Conservation (phyloP, 1,139 yeast genomes). For the Suhomyces anneliseae region DNA sequence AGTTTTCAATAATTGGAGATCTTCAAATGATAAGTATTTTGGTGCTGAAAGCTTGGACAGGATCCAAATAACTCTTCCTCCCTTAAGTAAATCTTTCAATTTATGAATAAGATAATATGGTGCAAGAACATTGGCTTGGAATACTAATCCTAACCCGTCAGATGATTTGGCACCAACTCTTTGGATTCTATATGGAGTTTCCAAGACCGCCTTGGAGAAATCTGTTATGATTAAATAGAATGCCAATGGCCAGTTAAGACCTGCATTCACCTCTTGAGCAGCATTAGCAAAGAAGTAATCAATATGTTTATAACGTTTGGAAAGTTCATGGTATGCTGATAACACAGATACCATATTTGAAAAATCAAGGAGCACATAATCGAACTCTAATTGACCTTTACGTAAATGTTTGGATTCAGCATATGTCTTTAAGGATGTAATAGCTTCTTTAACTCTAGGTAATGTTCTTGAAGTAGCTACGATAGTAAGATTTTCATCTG, state of each 20-base stretch:
- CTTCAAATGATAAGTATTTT: slow-evolving; percentile 66
- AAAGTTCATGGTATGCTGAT: slow-evolving; percentile 70
- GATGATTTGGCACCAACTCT: slow-evolving; percentile 65
- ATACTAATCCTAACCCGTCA: slow-evolving; percentile 82
- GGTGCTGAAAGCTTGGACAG: slow-evolving; percentile 79
- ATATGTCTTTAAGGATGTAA: slow-evolving; percentile 56
- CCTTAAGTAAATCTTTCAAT: slow-evolving; percentile 52
- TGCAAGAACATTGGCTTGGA: slow-evolving; percentile 94
- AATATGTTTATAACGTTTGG: slow-evolving; percentile 59
- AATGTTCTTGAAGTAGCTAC: slow-evolving; percentile 87
- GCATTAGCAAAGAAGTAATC: slow-evolving; percentile 86
- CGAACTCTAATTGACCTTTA: slow-evolving; percentile 69
- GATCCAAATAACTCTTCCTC: slow-evolving; percentile 79
- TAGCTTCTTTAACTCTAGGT: slow-evolving; percentile 79
- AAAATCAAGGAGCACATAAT: slow-evolving; percentile 83
- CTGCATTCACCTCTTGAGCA: slow-evolving; percentile 83
- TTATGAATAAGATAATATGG: slow-evolving; percentile 81
- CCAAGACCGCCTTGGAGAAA: slow-evolving; percentile 81
- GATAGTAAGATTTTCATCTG: slow-evolving; percentile 60
- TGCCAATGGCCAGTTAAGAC: slow-evolving; percentile 85
- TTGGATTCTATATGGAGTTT: slow-evolving; percentile 82
- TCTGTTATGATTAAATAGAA: slow-evolving; percentile 57
- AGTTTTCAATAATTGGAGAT: slow-evolving; percentile 66
- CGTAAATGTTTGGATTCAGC: slow-evolving; percentile 34
- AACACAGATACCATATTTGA: slow-evolving; percentile 86